Base-by-base conservation (phyloP, 495 filamentous ascomycete species). In the Lepraria neglecta region DNA sequence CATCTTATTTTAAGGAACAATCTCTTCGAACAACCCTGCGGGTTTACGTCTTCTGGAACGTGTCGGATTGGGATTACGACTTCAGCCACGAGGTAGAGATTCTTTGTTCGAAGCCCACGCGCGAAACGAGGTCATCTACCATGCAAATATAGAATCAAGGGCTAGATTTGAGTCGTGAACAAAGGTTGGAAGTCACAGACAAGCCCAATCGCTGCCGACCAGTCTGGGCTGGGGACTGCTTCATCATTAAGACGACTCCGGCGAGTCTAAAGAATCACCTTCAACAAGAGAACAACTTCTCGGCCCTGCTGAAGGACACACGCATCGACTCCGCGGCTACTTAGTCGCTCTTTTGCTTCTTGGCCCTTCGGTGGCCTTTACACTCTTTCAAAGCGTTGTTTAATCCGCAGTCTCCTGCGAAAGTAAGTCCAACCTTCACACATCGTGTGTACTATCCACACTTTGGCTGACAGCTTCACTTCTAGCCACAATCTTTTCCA, bases 401-500 rank as follows among this genome's bases (percentile, higher is more conserved):
- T 61, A n/a, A 38, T 50, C 7, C 19, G 40, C 42, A 21, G 17
- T 50, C 42, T 21, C 42, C 48, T 64, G 57, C 58, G 51, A 61
- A 9, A 40, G 65, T 67, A 42, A 61, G 61, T 61, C 17, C 28
- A 33, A 28, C 53, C 28, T 4, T 61, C 24, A 31, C 35, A 45
- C 14, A 19, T 24, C 27, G 21, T 17, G 17, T 46, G 12, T 45
- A 58, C 44, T 14, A 30, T 42, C 43, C 15, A 33, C 7, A n/a
- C 31, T 24, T 45, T 9, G 6, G 40, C 62, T 67, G 54, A 67
- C 65, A 42, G 30, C 3, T 33, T 24, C 42, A 24, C 28, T 42
- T 61, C 55, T 51, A 73, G 71, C 71, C 72, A 82, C 82, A 69
- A 75, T 83, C 74, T 82, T 83, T 76, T 78, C 75, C 77, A 71